Evolutionary conservation across 108 stramenopile species (phyloP).

Genomic region (Licmophora abbreviata): DNA sequence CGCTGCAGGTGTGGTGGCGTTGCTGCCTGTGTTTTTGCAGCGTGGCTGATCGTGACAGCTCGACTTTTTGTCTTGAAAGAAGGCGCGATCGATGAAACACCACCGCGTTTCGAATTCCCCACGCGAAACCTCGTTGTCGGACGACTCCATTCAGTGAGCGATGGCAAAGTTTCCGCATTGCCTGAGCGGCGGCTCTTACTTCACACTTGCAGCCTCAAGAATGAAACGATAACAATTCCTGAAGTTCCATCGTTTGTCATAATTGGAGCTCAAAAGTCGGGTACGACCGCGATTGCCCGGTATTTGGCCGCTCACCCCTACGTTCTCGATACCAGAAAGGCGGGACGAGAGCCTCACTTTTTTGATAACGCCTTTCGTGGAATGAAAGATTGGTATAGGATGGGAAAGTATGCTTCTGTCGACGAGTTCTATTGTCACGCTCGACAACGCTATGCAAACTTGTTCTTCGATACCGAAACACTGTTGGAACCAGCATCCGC

Average conservation of each 20-base stretch:
- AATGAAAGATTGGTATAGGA: background rate
- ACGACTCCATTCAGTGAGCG: too few relatives aligned
- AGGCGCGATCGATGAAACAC: too few relatives aligned
- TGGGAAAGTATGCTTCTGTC: background rate
- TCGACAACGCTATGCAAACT: background rate
- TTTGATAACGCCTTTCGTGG: background rate
- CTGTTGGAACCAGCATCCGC: background rate
- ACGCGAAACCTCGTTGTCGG: too few relatives aligned
- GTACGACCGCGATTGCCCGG: conserved; percentile 75
- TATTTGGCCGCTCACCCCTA: conserved; percentile 73
- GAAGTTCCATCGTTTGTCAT: conserved; percentile 41
- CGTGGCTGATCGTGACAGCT: too few relatives aligned
- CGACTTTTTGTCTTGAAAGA: too few relatives aligned
- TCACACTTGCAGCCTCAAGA: too few relatives aligned
- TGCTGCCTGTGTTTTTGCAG: too few relatives aligned
- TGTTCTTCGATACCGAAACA: background rate
- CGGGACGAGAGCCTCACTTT: background rate
- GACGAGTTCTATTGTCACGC: background rate
- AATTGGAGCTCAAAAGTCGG: conserved; percentile 75
- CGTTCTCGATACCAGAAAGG: conserved; percentile 11
- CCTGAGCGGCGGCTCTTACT: too few relatives aligned
- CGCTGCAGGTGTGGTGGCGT: too few relatives aligned
- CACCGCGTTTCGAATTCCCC: too few relatives aligned
- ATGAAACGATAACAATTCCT: background rate
- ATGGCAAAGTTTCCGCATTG: too few relatives aligned